Percentiles rank a stretch among this genome's conserved stretches.
phyloP scores from a whole-genome alignment of 1,139 yeast genomes.

The Meyerozyma athensensis region DNA sequence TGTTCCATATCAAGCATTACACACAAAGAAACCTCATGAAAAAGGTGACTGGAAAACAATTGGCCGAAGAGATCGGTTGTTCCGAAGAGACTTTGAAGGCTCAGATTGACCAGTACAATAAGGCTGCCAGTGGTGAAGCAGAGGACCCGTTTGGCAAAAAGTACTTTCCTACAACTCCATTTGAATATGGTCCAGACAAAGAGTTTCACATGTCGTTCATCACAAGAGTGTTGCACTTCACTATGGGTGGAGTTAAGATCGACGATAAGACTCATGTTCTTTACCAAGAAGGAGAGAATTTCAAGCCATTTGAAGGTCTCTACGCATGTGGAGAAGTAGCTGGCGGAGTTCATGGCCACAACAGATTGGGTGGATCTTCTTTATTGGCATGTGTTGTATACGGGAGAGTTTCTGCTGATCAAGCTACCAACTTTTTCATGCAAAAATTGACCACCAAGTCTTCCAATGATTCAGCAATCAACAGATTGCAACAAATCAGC shows the following conservation, averaged over 20 bases:
- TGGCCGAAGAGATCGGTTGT: slow-evolving; percentile 43
- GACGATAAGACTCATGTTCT: slow-evolving; percentile 56
- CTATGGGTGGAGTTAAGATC: slow-evolving; percentile 82
- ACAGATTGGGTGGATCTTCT: slow-evolving; percentile 74
- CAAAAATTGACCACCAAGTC: slow-evolving; percentile 21
- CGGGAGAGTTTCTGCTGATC: slow-evolving; percentile 62
- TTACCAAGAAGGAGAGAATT: slow-evolving; percentile 25
- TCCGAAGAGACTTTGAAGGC: slow-evolving; percentile 23
- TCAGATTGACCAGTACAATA: slow-evolving; percentile 41
- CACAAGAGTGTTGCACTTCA: slow-evolving; percentile 77
- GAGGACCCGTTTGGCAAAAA: slow-evolving; percentile 48
- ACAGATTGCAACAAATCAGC: slow-evolving; percentile 39
- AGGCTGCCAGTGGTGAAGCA: slow-evolving; percentile 39
- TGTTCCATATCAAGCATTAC: slow-evolving; percentile 62
- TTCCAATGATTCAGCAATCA: slow-evolving; percentile 18
- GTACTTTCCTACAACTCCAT: slow-evolving; percentile 49
- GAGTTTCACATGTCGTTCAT: slow-evolving; percentile 49
- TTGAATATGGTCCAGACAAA: slow-evolving; percentile 24
- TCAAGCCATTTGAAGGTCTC: slow-evolving; percentile 48
- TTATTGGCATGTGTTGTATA: slow-evolving; percentile 77
- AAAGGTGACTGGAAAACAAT: slow-evolving; percentile 44
- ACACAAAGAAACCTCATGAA: slow-evolving; percentile 61
- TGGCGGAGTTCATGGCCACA: slow-evolving; percentile 79
- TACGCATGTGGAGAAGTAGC: slow-evolving; percentile 81
- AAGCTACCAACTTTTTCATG: slow-evolving; percentile 31